phyloP scores from a whole-genome alignment of 2,329 filamentous ascomycete genomes.

The Calycina marina region DNA sequence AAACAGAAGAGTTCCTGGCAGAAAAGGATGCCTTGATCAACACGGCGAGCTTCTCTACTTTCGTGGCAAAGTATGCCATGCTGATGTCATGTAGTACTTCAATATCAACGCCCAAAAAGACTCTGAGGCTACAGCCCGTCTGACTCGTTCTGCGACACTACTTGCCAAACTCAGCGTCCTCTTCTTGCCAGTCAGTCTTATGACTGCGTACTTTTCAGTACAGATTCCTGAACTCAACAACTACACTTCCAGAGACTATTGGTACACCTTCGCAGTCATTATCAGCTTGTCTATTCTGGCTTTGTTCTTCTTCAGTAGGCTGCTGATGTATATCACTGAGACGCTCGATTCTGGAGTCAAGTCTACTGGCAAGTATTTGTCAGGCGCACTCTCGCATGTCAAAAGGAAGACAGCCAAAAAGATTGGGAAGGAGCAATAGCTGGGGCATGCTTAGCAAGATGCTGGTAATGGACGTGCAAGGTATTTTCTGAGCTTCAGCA shows the following conservation, averaged over 20 bases:
- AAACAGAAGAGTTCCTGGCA: constrained; percentile 46
- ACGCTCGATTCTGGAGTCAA: constrained; percentile 24
- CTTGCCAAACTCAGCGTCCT: constrained; percentile 62
- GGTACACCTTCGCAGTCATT: constrained; percentile 51
- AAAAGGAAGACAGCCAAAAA: too few species aligned
- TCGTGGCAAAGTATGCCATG: constrained; percentile 5
- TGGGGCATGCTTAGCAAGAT: too few species aligned
- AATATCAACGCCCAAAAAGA: constrained; percentile 65
- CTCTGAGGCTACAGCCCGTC: constrained; percentile 53
- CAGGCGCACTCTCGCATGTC: too few species aligned
- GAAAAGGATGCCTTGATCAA: constrained; percentile 58
- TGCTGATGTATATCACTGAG: constrained; percentile 33
- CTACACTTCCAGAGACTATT: constrained; percentile 50
- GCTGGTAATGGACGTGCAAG: too few species aligned
- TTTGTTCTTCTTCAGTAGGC: constrained; percentile 37
- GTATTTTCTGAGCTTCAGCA: too few species aligned
- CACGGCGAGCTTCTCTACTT: constrained; percentile 32
- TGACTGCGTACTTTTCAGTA: constrained; percentile 61
- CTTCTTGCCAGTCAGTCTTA: constrained; percentile 60
- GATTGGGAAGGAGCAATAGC: too few species aligned
- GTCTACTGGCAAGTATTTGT: constrained; percentile 1
- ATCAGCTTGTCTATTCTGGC: constrained; percentile 42
- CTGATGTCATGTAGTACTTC: constrained; percentile 43
- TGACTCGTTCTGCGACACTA: constrained; percentile 57
- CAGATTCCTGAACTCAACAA: constrained; percentile 41